Evolutionary conservation across 1,284 basidiomycete genomes (phyloP).

Genomic region (Papiliotrema nemorosa): DNA sequence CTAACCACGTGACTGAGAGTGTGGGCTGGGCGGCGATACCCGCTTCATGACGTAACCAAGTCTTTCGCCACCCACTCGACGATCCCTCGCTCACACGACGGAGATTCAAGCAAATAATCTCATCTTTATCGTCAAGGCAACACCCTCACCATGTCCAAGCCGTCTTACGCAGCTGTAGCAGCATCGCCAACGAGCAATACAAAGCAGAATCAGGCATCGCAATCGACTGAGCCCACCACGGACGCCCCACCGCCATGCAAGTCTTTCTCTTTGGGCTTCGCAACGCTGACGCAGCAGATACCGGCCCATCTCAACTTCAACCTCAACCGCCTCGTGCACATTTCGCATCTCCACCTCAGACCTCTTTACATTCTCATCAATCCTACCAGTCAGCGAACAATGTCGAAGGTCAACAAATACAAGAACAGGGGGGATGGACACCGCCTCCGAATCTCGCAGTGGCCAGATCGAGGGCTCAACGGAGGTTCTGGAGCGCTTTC

Average conservation of each 20-base stretch:
- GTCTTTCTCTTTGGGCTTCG: background rate
- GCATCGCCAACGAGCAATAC: background rate
- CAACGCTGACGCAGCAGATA: background rate
- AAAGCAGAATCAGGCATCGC: too few species aligned
- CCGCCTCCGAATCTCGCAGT: slow-evolving; percentile 22
- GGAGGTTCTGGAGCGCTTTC: slow-evolving; percentile 43
- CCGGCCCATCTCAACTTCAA: background rate
- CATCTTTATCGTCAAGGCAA: too few species aligned
- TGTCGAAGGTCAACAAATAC: background rate
- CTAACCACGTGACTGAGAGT: too few species aligned
- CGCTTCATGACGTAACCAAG: too few species aligned
- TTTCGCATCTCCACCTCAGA: background rate
- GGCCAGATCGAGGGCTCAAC: slow-evolving; percentile 33
- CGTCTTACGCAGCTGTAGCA: slow-evolving; percentile 11
- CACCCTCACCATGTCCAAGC: slow-evolving; percentile 6
- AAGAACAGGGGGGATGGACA: slow-evolving; percentile 19
- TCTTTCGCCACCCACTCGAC: too few species aligned
- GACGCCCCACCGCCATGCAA: slow-evolving; percentile 23
- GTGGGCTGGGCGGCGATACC: too few species aligned
- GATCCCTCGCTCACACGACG: too few species aligned
- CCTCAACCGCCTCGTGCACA: background rate
- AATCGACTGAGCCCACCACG: too few species aligned
- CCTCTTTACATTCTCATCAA: background rate
- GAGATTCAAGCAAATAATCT: too few species aligned
- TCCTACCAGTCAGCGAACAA: background rate